These are phyloP conservation scores for Quercus bicolor DNA, from an alignment of 306 rosid species.

Conservation along the genomic window DNA sequence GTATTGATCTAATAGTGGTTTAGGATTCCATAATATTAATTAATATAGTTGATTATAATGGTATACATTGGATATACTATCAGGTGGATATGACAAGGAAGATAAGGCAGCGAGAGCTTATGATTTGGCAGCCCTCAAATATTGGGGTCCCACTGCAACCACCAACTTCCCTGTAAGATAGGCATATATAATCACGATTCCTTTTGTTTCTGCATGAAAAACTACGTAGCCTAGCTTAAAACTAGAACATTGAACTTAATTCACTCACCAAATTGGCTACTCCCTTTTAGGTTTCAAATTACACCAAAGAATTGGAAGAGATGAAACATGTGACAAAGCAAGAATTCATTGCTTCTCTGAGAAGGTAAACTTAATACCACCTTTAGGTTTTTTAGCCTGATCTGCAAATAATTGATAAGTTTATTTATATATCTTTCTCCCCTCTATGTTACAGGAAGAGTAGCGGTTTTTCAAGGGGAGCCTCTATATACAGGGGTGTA, in stretches of 20 bases:
- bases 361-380: slow-evolving; percentile 46
- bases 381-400: neutral
- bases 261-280: neutral
- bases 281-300: slow-evolving; percentile 57
- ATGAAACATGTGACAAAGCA: slow-evolving; percentile 87
- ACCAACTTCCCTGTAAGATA: slow-evolving; percentile 83
- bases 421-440: neutral
- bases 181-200: neutral
- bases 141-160: slow-evolving; percentile 95
- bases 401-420: neutral
- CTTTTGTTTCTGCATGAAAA: neutral
- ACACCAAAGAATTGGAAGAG: slow-evolving; percentile 75
- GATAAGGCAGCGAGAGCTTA: slow-evolving; percentile 98
- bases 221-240: neutral
- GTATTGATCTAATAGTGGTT: neutral
- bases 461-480: slow-evolving; percentile 96
- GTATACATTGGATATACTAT: slow-evolving; percentile 7
- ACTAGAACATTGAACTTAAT: neutral
- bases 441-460: slow-evolving; percentile 62
- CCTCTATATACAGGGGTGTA: slow-evolving; percentile 90
- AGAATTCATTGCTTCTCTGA: slow-evolving; percentile 90
- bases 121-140: slow-evolving; percentile 96
- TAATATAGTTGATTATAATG: slow-evolving; percentile 1
- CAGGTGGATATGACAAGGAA: slow-evolving; percentile 99
- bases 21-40: neutral